phyloP scores from a whole-genome alignment of 495 filamentous ascomycete genomes.

The Lineolata rhizophorae region DNA sequence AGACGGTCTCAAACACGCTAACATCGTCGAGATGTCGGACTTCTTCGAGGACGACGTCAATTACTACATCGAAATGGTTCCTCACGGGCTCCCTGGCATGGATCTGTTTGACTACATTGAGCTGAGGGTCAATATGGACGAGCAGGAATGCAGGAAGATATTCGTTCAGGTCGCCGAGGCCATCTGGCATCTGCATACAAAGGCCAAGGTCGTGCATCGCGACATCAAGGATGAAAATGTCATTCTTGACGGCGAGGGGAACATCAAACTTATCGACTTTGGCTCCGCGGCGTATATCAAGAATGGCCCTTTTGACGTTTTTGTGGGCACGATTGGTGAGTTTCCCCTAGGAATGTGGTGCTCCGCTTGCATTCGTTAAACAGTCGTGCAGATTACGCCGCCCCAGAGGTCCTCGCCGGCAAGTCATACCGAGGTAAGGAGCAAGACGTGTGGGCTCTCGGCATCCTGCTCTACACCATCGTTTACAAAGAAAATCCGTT shows the following conservation, averaged over 20 bases:
- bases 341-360: too few species aligned
- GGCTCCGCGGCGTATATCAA: conserved; percentile 96
- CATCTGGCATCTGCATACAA: conserved; percentile 77
- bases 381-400: conserved; percentile 60
- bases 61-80: conserved; percentile 98
- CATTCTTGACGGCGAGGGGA: conserved; percentile 81
- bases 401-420: conserved; percentile 88
- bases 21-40: conserved; percentile 96
- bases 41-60: conserved; percentile 98
- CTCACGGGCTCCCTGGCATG: conserved; percentile 92
- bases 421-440: conserved; percentile 86
- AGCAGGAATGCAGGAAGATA: conserved; percentile 79
- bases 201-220: conserved; percentile 79
- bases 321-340: conserved; percentile 95
- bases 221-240: conserved; percentile 99
- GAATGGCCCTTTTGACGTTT: conserved; percentile 95
- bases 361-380: conserved; percentile 1
- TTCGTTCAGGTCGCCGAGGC: conserved; percentile 82
- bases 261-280: conserved; percentile 95
- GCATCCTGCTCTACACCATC: conserved; percentile 92
- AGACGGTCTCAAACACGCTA: conserved; percentile 72
- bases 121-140: conserved; percentile 88
- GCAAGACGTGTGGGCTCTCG: conserved; percentile 97
- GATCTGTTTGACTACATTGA: conserved; percentile 99
- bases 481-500: conserved; percentile 99